A percentile compares a stretch with the other conserved stretches of the same genome.
Evolutionary conservation across 164 flowering plant genomes (phyloP).

Genomic region (Buxus sempervirens): DNA sequence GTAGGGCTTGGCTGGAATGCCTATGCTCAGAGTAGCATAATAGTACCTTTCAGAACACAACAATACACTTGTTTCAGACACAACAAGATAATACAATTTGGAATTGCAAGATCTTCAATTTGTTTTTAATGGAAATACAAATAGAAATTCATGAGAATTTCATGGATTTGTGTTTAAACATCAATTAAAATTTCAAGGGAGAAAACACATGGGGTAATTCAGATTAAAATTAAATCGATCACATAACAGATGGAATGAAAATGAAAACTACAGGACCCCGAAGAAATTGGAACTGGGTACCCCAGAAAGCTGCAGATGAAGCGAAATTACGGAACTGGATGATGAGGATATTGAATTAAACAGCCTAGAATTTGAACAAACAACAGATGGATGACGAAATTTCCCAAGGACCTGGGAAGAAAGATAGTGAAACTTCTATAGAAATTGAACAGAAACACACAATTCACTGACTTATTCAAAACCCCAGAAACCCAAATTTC

Average conservation of each 20-base stretch:
- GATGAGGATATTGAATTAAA: neutral
- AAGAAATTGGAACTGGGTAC: neutral
- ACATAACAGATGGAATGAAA: neutral
- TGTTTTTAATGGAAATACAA: neutral
- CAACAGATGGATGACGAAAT: neutral
- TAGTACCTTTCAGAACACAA: slow-evolving; percentile 43
- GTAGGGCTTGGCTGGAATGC: slow-evolving; percentile 44
- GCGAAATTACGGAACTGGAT: neutral
- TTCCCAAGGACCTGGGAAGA: neutral
- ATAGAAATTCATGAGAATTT: neutral
- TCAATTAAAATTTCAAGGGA: neutral
- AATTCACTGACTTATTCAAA: too few species aligned
- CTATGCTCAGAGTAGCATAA: slow-evolving; percentile 36
- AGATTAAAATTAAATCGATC: neutral
- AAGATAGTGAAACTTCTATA: neutral
- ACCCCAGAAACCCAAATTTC: neutral
- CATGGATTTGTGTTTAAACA: neutral
- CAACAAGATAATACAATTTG: neutral
- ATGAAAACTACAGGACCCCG: neutral
- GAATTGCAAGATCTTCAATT: neutral
- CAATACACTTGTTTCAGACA: neutral
- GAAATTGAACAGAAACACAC: too few species aligned
- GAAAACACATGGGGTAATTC: neutral
- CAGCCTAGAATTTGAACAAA: neutral
- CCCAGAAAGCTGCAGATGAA: neutral